Evolutionary conservation across 176 grass and related monocot species (phyloP).

Genomic region (Musa acuminata): DNA sequence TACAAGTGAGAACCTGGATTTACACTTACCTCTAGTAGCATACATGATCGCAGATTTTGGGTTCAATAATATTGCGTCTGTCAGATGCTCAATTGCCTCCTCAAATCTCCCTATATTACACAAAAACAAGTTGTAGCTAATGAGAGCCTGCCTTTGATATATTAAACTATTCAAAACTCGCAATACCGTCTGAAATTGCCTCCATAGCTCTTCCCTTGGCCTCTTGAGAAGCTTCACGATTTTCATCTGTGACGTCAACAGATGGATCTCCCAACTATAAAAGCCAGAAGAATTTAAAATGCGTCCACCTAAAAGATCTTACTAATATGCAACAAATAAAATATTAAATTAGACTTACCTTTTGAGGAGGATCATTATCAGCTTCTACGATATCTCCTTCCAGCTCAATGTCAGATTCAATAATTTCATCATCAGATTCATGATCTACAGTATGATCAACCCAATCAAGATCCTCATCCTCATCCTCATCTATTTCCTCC

Average conservation of each 20-base stretch:
- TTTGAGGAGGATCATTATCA: constrained; percentile 78
- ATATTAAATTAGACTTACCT: constrained; percentile 32
- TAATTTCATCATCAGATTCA: constrained; percentile 83
- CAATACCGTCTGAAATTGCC: constrained; percentile 75
- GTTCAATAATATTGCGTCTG: constrained; percentile 73
- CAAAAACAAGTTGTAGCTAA: background rate
- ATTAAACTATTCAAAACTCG: background rate
- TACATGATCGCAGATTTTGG: constrained; percentile 95
- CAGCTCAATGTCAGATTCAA: constrained; percentile 88
- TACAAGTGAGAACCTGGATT: background rate
- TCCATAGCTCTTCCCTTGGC: constrained; percentile 80
- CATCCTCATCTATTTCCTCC: constrained; percentile 39
- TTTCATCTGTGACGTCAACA: constrained; percentile 77
- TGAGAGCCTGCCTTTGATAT: background rate
- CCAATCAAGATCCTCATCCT: background rate
- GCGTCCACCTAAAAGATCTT: background rate
- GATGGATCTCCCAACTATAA: constrained; percentile 76
- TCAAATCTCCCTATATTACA: constrained; percentile 56
- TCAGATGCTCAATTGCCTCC: constrained; percentile 83
- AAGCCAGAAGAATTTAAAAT: background rate
- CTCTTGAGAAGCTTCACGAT: constrained; percentile 79
- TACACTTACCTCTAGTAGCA: constrained; percentile 58
- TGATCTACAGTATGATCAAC: constrained; percentile 55
- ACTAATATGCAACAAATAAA: background rate
- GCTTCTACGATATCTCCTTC: constrained; percentile 69